Percentiles rank a stretch among this genome's conserved stretches.
Evolutionary conservation across 768 basidiomycete genomes (phyloP).

Genomic region (Lactarius trivialis): DNA sequence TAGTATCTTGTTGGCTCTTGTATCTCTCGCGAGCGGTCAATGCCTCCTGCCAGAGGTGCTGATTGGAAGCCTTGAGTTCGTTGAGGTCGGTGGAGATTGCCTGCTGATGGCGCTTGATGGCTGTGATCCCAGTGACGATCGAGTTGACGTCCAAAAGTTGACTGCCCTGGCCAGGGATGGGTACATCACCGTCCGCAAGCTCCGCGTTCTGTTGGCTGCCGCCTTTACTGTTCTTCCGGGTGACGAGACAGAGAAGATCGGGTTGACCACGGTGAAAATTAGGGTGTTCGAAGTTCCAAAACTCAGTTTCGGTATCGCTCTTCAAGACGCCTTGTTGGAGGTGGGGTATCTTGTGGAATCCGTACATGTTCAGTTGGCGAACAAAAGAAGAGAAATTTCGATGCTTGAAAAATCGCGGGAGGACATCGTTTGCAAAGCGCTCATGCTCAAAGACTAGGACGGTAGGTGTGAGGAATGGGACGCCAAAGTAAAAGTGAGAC

Average conservation of each 20-base stretch:
- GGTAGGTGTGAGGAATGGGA: not conserved
- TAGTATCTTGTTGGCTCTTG: constrained; percentile 92
- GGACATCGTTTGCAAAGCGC: constrained; percentile 80
- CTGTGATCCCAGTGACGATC: constrained; percentile 73
- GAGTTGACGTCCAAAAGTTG: constrained; percentile 71
- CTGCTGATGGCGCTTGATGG: constrained; percentile 88
- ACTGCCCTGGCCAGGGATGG: constrained; percentile 30
- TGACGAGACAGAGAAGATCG: constrained; percentile 80
- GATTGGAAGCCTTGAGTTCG: constrained; percentile 81
- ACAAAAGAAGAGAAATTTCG: constrained; percentile 91
- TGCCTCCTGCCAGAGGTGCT: constrained; percentile 90
- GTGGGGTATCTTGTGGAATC: constrained; percentile 92
- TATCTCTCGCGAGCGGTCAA: constrained; percentile 69
- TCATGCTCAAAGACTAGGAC: constrained; percentile 81
- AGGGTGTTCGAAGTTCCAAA: constrained; percentile 88
- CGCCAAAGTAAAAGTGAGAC: constrained; percentile 17
- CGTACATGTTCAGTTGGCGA: constrained; percentile 93
- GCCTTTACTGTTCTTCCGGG: constrained; percentile 56
- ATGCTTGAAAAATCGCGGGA: constrained; percentile 97
- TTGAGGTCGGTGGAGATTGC: constrained; percentile 86
- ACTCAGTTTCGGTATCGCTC: constrained; percentile 72
- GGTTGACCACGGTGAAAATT: constrained; percentile 87
- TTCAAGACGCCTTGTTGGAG: constrained; percentile 91
- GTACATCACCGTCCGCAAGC: constrained; percentile 15
- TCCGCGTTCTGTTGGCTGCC: constrained; percentile 14